Evolutionary conservation across 257 asterid genomes (phyloP).

Genomic region (Osmanthus fragrans): DNA sequence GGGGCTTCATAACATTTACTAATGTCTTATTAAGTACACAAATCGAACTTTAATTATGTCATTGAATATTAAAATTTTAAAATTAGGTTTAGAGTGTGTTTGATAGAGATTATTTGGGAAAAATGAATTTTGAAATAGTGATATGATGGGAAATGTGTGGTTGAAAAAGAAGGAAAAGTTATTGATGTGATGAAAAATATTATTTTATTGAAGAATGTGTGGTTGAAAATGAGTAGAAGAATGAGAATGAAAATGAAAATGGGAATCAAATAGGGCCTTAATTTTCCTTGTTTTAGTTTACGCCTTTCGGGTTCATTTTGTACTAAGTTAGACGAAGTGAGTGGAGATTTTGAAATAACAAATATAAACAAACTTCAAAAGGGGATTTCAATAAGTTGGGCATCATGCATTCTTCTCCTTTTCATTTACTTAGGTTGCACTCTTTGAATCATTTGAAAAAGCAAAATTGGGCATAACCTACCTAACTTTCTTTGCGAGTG

Average conservation of each 20-base stretch:
- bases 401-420: constrained; percentile 6
- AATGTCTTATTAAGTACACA: too few species aligned
- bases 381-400: not conserved
- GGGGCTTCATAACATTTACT: too few species aligned
- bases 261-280: too few species aligned
- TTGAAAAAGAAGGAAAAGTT: too few species aligned
- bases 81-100: too few species aligned
- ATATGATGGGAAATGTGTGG: too few species aligned
- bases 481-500: not conserved
- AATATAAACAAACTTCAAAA: not conserved
- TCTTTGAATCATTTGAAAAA: constrained; percentile 45
- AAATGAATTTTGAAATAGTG: too few species aligned
- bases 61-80: not conserved
- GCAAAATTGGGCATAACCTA: not conserved
- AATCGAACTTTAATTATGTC: not conserved
- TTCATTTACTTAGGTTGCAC: constrained; percentile 59
- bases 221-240: too few species aligned
- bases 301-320: not conserved
- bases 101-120: too few species aligned
- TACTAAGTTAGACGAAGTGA: not conserved
- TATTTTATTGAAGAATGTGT: too few species aligned
- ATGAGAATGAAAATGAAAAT: too few species aligned
- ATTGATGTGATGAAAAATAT: too few species aligned
- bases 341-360: not conserved
- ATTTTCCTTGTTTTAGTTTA: not conserved